These are phyloP conservation scores for Plasmodium berghei DNA, from an alignment of 169 alveolate species.

Conservation along the genomic window DNA sequence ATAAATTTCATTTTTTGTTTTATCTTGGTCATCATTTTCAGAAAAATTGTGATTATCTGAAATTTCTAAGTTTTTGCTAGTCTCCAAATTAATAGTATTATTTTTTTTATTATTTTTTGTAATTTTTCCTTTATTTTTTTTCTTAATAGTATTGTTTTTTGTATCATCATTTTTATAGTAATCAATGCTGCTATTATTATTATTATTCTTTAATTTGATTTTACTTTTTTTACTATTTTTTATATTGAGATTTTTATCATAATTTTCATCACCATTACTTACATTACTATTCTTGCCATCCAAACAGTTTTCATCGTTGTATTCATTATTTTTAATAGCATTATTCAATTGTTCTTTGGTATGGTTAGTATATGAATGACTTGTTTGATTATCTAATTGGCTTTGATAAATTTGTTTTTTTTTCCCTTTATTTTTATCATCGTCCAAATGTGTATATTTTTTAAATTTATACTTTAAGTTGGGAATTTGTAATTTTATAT, in stretches of 20 bases:
- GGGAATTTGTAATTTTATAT: constrained; percentile 50
- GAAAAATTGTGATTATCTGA: too few relatives aligned
- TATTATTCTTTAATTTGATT: background rate
- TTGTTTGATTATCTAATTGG: background rate
- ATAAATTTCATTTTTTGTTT: too few relatives aligned
- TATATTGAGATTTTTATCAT: background rate
- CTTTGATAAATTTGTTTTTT: background rate
- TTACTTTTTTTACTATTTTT: background rate
- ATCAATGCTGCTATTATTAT: background rate
- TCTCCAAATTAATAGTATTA: too few relatives aligned
- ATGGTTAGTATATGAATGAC: background rate
- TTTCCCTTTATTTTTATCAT: constrained; percentile 12
- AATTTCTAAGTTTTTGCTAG: too few relatives aligned
- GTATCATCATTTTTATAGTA: background rate
- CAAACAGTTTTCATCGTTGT: background rate
- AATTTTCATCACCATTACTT: background rate
- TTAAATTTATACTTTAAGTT: constrained; percentile 63
- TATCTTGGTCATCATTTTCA: too few relatives aligned
- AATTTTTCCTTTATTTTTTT: background rate
- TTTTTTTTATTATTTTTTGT: background rate
- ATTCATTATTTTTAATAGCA: background rate
- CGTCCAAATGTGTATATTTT: constrained; percentile 13
- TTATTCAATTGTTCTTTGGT: background rate
- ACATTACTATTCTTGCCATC: background rate
- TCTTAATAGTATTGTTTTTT: background rate